Conservation (phyloP, 768 basidiomycete genomes). For the Hypholoma fasciculare region DNA sequence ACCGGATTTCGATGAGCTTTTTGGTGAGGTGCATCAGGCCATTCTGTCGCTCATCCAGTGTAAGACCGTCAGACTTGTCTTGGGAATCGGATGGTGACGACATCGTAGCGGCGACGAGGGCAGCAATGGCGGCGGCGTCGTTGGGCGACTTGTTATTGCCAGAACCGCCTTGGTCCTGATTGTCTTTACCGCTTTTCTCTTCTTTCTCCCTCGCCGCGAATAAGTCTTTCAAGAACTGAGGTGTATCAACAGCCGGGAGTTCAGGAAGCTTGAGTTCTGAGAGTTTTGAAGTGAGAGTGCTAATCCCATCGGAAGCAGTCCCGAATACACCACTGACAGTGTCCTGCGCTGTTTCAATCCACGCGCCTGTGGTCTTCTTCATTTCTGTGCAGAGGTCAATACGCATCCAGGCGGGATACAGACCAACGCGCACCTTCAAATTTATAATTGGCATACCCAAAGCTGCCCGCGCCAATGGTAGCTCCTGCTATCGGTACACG, state of each 20-base stretch:
- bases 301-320: slow-evolving; percentile 70
- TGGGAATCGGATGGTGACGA: slow-evolving; percentile 72
- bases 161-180: slow-evolving; percentile 31
- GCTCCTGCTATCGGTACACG: slow-evolving; percentile 86
- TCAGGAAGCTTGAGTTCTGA: slow-evolving; percentile 63
- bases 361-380: slow-evolving; percentile 63
- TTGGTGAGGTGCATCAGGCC: slow-evolving; percentile 91
- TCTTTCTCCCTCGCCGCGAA: slow-evolving; percentile 36
- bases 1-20: slow-evolving; percentile 95
- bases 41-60: slow-evolving; percentile 58
- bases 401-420: not conserved
- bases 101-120: slow-evolving; percentile 75
- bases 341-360: slow-evolving; percentile 66
- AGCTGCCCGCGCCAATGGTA: slow-evolving; percentile 86
- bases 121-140: slow-evolving; percentile 64
- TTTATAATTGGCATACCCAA: slow-evolving; percentile 96
- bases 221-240: slow-evolving; percentile 72
- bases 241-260: slow-evolving; percentile 51
- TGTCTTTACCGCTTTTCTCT: slow-evolving; percentile 28
- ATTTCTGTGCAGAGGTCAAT: slow-evolving; percentile 50
- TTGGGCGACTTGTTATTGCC: slow-evolving; percentile 52
- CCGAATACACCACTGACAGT: slow-evolving; percentile 70
- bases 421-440: slow-evolving; percentile 71
- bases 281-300: slow-evolving; percentile 56
- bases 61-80: slow-evolving; percentile 31